Evolutionary conservation across 2,329 filamentous ascomycete species (phyloP), one percentile per base, ranked within the genome.

Genomic region (Trichoderma oligosporum): DNA sequence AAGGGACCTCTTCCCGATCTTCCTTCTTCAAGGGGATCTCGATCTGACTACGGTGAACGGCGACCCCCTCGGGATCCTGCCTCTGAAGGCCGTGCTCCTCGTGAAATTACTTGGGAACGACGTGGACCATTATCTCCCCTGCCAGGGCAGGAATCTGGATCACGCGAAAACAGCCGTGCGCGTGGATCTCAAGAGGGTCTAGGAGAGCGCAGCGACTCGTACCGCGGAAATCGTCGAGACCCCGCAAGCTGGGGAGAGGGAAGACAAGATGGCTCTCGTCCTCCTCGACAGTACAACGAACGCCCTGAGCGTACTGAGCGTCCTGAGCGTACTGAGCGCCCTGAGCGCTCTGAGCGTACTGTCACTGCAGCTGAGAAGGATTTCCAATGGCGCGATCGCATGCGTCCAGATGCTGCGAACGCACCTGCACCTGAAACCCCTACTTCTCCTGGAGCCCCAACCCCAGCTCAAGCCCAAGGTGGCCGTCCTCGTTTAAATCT

Each of bases 301-400:
- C 83, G 89, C 61, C 88, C 89, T 58, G 89, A 89, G n/a, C n/a
- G n/a, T n/a, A n/a, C n/a, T n/a, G n/a, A n/a, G n/a, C n/a, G n/a
- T n/a, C n/a, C n/a, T n/a, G n/a, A n/a, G 27, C 83, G 88, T 67
- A 84, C 88, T 67, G 88, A 92, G 66, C 83, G 85, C 61, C 83
- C 58, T 33, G 58, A 60, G 48, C 58, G 58, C 18, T 11, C 86
- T 11, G 80, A 81, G 70, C 83, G 89, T 65, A 80, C 81, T 49
- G 89, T 88, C 20, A 97, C 89, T 57, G 94, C 94, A 38, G 89
- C 94, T 48, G 94, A 99, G 60, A 84, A 89, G 68, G 94, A 97
- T 71, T 95, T 86, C 75, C 86, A 96, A 74, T 99, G 94, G 94
- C 88, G 94, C 66, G 80, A 82, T 64, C 89, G 83, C 73, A 97